These are phyloP conservation scores for Anisodus acutangulus DNA, from an alignment of 257 asterid genomes.

Conservation along the genomic window DNA sequence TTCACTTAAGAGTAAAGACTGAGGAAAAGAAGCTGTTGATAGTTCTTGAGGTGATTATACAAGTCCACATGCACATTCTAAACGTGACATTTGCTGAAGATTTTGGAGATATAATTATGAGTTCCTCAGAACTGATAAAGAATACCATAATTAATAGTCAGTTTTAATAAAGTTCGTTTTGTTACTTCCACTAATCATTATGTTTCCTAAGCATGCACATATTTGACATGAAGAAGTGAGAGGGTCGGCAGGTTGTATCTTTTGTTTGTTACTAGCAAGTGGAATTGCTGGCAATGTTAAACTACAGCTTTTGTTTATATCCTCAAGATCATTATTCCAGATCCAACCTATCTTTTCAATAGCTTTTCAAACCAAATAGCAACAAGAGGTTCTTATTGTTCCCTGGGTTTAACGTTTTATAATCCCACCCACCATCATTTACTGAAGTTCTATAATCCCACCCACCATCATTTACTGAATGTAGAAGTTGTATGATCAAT, in stretches of 20 bases:
- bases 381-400: neutral
- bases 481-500: neutral
- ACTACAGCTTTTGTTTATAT: neutral
- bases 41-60: slow-evolving; percentile 26
- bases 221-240: slow-evolving; percentile 5
- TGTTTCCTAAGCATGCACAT: neutral
- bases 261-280: slow-evolving; percentile 13
- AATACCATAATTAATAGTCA: neutral
- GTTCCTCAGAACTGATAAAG: slow-evolving; percentile 19
- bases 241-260: neutral
- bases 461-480: neutral
- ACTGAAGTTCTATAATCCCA: neutral
- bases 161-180: neutral
- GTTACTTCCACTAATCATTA: neutral
- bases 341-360: slow-evolving; percentile 1
- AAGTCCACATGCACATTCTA: slow-evolving; percentile 2
- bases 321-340: neutral
- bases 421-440: neutral
- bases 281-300: neutral
- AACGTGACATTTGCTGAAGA: slow-evolving; percentile 4
- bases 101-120: neutral
- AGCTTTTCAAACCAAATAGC: neutral
- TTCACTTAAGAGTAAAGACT: neutral
- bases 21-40: neutral
- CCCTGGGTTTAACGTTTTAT: neutral